Percentiles rank a stretch among this genome's conserved stretches.
Evolutionary conservation across 441 rosid genomes (phyloP).

Genomic region (Jatropha podagrica): DNA sequence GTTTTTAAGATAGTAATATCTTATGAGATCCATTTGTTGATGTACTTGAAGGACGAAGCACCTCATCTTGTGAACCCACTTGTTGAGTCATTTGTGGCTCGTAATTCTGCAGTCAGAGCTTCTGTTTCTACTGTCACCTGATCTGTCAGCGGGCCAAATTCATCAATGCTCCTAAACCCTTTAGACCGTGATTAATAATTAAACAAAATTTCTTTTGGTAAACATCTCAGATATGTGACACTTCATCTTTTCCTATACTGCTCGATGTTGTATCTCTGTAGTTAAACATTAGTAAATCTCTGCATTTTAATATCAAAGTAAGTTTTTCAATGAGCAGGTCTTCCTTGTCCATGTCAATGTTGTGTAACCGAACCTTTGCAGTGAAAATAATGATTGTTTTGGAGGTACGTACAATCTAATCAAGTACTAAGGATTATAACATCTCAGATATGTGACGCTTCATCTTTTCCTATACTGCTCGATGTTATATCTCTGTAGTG

Average conservation of each 20-base stretch:
- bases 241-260: background rate
- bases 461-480: background rate
- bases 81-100: conserved; percentile 67
- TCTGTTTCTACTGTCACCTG: conserved; percentile 28
- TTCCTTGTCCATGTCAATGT: background rate
- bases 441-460: background rate
- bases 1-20: background rate
- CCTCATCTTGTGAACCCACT: conserved; percentile 87
- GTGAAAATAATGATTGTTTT: background rate
- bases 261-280: background rate
- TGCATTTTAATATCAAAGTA: background rate
- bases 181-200: background rate
- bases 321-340: background rate
- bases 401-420: background rate
- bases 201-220: background rate
- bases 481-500: background rate
- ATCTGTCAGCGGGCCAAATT: conserved; percentile 13
- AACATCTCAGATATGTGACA: background rate
- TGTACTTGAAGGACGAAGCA: conserved; percentile 67
- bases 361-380: background rate
- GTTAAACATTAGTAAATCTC: background rate
- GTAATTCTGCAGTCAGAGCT: conserved; percentile 41
- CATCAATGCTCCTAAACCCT: conserved; percentile 1
- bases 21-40: background rate
- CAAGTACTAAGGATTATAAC: background rate